phyloP scores from a whole-genome alignment of 129 eudicot genomes.

The Smallanthus sonchifolius region DNA sequence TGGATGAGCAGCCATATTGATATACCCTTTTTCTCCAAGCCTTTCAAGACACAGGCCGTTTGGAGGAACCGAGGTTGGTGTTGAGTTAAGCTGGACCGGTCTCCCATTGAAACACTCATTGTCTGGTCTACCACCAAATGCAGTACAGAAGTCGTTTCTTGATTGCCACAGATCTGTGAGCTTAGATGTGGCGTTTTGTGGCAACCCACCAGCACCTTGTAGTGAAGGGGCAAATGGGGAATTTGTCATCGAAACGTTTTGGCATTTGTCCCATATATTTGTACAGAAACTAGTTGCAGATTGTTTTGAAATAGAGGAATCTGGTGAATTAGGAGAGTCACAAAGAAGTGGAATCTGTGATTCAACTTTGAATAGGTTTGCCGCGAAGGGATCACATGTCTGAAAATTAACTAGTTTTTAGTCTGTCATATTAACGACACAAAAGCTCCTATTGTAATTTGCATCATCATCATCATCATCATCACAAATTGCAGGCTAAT shows the following conservation, averaged over 20 bases:
- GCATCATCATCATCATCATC: no score
- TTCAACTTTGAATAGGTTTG: constrained; percentile 46
- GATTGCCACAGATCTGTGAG: constrained; percentile 83
- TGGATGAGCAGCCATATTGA: constrained; percentile 90
- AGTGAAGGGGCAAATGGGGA: constrained; percentile 82
- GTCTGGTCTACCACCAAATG: constrained; percentile 56
- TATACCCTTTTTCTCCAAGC: constrained; percentile 54
- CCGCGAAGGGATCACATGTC: constrained; percentile 86
- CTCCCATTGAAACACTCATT: constrained; percentile 56
- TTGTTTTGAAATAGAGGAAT: constrained; percentile 26
- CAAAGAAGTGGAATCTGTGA: constrained; percentile 64
- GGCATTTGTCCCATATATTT: constrained; percentile 66
- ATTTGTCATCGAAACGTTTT: constrained; percentile 41
- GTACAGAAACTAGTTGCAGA: constrained; percentile 49
- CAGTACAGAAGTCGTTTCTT: constrained; percentile 54
- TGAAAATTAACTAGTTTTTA: constrained; percentile 28
- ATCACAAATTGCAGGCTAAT: no score
- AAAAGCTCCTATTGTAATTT: background rate
- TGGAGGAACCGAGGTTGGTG: constrained; percentile 36
- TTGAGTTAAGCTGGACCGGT: constrained; percentile 46
- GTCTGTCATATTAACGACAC: background rate
- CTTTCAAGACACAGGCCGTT: constrained; percentile 77
- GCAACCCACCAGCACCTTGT: constrained; percentile 44
- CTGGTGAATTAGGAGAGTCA: no score
- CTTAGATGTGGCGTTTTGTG: constrained; percentile 56